These are phyloP conservation scores for Malassezia brasiliensis DNA, from an alignment of 1,284 basidiomycete species.

Conservation along the genomic window DNA sequence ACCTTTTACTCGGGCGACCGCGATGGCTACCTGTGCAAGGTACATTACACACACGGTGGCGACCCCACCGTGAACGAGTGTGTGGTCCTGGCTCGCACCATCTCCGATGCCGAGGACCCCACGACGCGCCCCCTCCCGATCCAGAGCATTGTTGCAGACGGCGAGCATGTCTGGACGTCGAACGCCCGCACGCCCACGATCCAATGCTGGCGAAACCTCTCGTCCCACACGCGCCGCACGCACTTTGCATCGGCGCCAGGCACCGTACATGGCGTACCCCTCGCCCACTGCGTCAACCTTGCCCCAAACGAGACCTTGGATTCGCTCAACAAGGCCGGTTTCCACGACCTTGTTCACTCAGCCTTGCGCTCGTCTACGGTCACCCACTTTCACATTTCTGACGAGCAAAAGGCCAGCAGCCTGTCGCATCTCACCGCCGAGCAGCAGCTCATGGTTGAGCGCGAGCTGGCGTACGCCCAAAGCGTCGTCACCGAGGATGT, in stretches of 20 bases:
- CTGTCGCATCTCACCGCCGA: slow-evolving; percentile 48
- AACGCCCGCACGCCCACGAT: slow-evolving; percentile 66
- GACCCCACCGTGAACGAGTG: slow-evolving; percentile 83
- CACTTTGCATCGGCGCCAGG: slow-evolving; percentile 5
- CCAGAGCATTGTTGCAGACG: slow-evolving; percentile 70
- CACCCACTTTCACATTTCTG: not conserved
- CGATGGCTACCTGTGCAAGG: slow-evolving; percentile 74
- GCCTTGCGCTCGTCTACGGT: not conserved
- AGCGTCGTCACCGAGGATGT: slow-evolving; percentile 63
- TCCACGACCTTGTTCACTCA: not conserved
- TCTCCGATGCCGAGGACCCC: slow-evolving; percentile 11
- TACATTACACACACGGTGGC: slow-evolving; percentile 71
- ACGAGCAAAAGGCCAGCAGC: slow-evolving; percentile 17
- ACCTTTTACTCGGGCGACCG: slow-evolving; percentile 93
- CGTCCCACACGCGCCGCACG: slow-evolving; percentile 24
- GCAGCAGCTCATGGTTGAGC: slow-evolving; percentile 55
- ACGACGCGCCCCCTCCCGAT: slow-evolving; percentile 54
- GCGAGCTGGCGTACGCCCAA: not conserved
- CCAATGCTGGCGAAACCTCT: slow-evolving; percentile 62
- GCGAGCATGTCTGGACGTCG: slow-evolving; percentile 86
- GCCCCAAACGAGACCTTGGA: not conserved
- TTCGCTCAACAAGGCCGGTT: not conserved
- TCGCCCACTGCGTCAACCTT: not conserved
- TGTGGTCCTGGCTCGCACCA: slow-evolving; percentile 56
- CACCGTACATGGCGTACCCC: not conserved